Evolutionary conservation across 306 rosid genomes (phyloP), one percentile per base, ranked within the genome.

Genomic region (Cucumis melo): DNA sequence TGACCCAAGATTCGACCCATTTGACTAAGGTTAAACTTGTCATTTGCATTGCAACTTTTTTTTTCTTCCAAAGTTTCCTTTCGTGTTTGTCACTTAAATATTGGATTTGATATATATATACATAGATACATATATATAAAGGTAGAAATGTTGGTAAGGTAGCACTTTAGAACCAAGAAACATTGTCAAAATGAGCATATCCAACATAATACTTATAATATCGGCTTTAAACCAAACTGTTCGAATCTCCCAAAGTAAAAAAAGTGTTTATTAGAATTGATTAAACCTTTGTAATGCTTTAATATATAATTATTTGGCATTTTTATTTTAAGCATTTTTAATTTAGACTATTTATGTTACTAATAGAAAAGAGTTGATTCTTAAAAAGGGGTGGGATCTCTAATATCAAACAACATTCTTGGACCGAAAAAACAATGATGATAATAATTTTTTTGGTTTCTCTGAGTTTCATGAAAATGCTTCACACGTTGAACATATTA

Each of bases 1-100:
- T 61, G 98, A 93, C 82, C 90, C 91, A 13, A 84, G 98, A 67
- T 83, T 93, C 15, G 96, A 93, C 82, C 98, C 98, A 74, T 93
- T 93, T 78, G 97, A 89, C 89, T 93, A 42, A 62, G 72, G 63
- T 4, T 20, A 16, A 61, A 16, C 39, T 21, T 32, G 59, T 78
- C 42, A 20, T 13, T 19, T 58, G 72, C 57, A 23, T 55, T 19
- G 0, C 23, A 7, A 46, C 53, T 3, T 1, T 19, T 54, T 54
- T 58, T 75, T 67, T 60, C 6, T 39, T 15, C 20, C 54, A 21
- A 68, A 42, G 20, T 44, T 44, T 7, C 6, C 5, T 48, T 71
- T 71, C 41, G 15, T 3, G 3, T 27, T 11, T 20, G 14, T 66
- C 2, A 3, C 20, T 20, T 20, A 68, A 13, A 2, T 10, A 8